Evolutionary conservation across 1,139 yeast genomes (phyloP).

Genomic region (Suhomyces bokatorum): DNA sequence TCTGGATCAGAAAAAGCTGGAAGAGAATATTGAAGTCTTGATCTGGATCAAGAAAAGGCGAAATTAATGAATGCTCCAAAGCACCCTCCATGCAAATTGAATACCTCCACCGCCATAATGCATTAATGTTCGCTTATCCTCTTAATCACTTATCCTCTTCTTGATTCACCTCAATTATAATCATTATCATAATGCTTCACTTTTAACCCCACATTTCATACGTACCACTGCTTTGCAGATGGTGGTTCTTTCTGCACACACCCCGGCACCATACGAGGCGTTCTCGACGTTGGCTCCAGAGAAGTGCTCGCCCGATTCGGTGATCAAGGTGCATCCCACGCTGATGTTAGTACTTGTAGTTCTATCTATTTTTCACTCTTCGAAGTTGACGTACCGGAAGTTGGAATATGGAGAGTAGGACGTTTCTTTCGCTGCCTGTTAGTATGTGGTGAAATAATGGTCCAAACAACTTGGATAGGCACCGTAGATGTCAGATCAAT

Average conservation of each 20-base stretch:
- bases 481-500: background rate
- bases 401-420: conserved; percentile 85
- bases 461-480: too few species aligned
- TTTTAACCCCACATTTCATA: conserved; percentile 9
- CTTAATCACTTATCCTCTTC: too few species aligned
- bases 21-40: too few species aligned
- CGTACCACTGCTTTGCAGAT: conserved; percentile 62
- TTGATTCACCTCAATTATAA: too few species aligned
- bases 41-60: too few species aligned
- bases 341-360: conserved; percentile 33
- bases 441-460: background rate
- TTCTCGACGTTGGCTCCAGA: conserved; percentile 90
- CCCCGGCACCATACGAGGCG: conserved; percentile 84
- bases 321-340: conserved; percentile 78
- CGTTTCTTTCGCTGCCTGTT: conserved; percentile 42
- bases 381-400: conserved; percentile 50
- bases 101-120: too few species aligned
- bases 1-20: too few species aligned
- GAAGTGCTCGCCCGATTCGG: conserved; percentile 49
- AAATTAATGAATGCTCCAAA: too few species aligned
- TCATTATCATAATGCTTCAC: too few species aligned
- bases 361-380: background rate
- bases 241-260: conserved; percentile 91
- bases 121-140: too few species aligned
- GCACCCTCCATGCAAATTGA: too few species aligned